These are phyloP conservation scores for Pezizomycotina sp. DNA, from an alignment of 2,329 filamentous ascomycete species.

Conservation along the genomic window DNA sequence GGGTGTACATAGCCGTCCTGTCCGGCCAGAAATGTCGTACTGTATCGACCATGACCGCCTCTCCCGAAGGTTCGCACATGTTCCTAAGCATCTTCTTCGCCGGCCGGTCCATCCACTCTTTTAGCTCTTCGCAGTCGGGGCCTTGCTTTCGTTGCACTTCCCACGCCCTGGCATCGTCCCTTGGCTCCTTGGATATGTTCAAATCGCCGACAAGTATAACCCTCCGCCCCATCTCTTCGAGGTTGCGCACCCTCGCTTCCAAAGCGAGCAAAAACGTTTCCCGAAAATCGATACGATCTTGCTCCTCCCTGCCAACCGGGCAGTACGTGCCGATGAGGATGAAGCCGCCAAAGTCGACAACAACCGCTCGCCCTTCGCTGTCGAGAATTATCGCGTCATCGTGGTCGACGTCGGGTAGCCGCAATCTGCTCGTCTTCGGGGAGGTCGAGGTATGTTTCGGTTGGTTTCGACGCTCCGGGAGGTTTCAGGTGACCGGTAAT, in stretches of 20 bases:
- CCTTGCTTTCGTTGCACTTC: constrained; percentile 57
- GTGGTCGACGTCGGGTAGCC: constrained; percentile 65
- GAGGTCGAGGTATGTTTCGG: constrained; percentile 51
- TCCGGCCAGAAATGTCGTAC: constrained; percentile 64
- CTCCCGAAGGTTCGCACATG: constrained; percentile 20
- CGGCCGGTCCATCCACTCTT: constrained; percentile 20
- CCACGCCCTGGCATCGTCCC: constrained; percentile 59
- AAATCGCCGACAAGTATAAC: constrained; percentile 78
- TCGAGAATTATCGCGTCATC: constrained; percentile 57
- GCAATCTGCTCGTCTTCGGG: constrained; percentile 58
- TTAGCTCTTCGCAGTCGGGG: constrained; percentile 11
- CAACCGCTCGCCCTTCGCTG: constrained; percentile 76
- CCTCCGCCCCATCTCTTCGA: constrained; percentile 57
- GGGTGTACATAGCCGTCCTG: constrained; percentile 86
- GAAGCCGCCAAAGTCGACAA: constrained; percentile 88
- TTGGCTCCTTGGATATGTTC: constrained; percentile 54
- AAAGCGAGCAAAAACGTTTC: constrained; percentile 63
- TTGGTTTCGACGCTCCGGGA: constrained; percentile 46
- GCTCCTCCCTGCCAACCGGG: constrained; percentile 71
- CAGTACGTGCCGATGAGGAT: constrained; percentile 86
- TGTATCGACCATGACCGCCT: constrained; percentile 46
- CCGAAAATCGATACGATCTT: constrained; percentile 61
- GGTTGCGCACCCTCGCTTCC: constrained; percentile 69
- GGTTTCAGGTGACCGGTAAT: constrained; percentile 63
- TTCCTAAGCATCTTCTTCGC: constrained; percentile 21